Percentiles rank a stretch among this genome's conserved stretches.
These are phyloP conservation scores for Clitopilus passeckerianus DNA, from an alignment of 768 basidiomycete species.

Conservation along the genomic window DNA sequence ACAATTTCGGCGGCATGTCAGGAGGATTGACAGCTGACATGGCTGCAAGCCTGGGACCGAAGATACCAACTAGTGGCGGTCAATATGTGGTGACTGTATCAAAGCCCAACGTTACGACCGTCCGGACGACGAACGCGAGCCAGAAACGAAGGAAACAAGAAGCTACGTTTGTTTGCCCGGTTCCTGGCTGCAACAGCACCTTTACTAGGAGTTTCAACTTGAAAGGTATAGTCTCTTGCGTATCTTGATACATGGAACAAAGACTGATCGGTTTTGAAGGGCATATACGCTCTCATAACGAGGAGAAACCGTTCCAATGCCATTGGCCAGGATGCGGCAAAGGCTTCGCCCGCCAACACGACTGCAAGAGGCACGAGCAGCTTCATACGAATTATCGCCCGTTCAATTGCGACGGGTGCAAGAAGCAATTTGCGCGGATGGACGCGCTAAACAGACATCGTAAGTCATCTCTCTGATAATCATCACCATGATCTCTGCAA, in stretches of 20 bases:
- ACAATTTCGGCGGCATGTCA: conserved; percentile 11
- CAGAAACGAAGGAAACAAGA: conserved; percentile 84
- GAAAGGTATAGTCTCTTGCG: conserved; percentile 53
- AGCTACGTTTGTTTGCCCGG: conserved; percentile 79
- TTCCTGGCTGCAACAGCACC: conserved; percentile 80
- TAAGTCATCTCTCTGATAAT: conserved; percentile 36
- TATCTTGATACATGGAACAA: not conserved
- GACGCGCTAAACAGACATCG: conserved; percentile 93
- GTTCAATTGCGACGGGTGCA: conserved; percentile 90
- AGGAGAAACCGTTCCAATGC: conserved; percentile 93
- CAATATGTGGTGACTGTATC: conserved; percentile 22
- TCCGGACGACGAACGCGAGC: conserved; percentile 83
- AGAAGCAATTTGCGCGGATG: conserved; percentile 90
- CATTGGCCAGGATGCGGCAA: conserved; percentile 94
- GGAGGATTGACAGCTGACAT: conserved; percentile 3
- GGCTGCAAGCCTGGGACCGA: not conserved
- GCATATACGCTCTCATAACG: conserved; percentile 92
- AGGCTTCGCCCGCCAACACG: conserved; percentile 91
- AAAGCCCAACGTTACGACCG: conserved; percentile 87
- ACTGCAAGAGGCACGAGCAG: conserved; percentile 95
- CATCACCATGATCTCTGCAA: not conserved
- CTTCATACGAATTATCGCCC: conserved; percentile 90
- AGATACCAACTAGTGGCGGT: not conserved
- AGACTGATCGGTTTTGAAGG: conserved; percentile 35
- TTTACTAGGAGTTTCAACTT: conserved; percentile 93